Base-by-base conservation (phyloP, 495 filamentous ascomycete species). In the Aspergillus ellipticus region DNA sequence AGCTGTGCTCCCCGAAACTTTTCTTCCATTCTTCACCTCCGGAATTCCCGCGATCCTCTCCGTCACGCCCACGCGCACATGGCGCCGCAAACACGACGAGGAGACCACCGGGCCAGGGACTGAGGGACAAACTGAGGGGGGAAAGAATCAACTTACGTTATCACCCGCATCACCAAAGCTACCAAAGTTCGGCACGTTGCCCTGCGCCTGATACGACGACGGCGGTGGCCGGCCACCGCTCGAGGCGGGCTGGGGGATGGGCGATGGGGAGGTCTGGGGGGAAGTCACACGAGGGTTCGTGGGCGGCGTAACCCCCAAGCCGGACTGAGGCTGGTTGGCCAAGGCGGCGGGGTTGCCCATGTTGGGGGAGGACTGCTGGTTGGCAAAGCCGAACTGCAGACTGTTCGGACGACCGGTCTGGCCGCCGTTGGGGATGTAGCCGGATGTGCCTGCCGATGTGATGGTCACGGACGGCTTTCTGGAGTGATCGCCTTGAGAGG, bases 381-480 rank as follows among this genome's bases (percentile, higher is more conserved):
- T 79, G 53, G 82, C 72, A 59, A 85, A 88, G 56, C 92, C 91
- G 66, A 96, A 96, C 75, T 90, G 85, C 55, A 85, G 82, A 51
- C 84, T 86, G 51, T 75, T 81, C 49, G 82, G 79, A 45, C 81
- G 80, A 57, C 78, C 74, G 43, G 80, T 80, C 4, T 85, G 80
- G 46, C 82, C 85, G 58, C 90, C 89, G 75, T 95, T 94, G 26
- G 87, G 82, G 50, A 85, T 83, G 60, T 86, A 86, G 57, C 85
- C 85, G 51, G 79, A 86, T 13, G 89, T 82, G 35, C 88, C 88
- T 57, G 85, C 82, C 47, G 90, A 86, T 65, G 80, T 91, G 74
- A 96, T 95, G 53, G 89, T 94, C 54, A 96, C 87, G 16, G 90
- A 93, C 52, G 85, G 84, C 74, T 94, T 94, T 56, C 89, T 83